These are phyloP conservation scores for Epichloe baconii DNA, from an alignment of 2,329 filamentous ascomycete species.

Conservation along the genomic window DNA sequence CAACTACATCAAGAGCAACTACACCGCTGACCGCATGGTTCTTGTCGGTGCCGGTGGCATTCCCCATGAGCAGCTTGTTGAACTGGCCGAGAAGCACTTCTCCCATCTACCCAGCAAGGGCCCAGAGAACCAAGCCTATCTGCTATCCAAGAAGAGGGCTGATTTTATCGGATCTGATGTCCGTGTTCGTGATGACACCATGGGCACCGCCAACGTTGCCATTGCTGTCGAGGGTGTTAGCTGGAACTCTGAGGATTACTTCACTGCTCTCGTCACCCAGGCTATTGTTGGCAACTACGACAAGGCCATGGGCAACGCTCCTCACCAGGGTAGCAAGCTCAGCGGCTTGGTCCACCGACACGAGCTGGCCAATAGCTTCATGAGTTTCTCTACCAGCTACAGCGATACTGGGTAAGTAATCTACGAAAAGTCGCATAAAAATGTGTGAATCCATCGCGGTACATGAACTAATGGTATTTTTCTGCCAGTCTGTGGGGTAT, in stretches of 20 bases:
- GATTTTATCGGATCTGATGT: slow-evolving; percentile 96
- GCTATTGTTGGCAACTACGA: slow-evolving; percentile 99
- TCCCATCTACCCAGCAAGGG: slow-evolving; percentile 61
- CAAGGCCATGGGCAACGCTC: slow-evolving; percentile 93
- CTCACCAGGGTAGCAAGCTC: slow-evolving; percentile 96
- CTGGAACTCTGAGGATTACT: slow-evolving; percentile 99
- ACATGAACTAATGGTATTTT: background rate
- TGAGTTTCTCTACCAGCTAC: slow-evolving; percentile 99
- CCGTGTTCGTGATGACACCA: slow-evolving; percentile 87
- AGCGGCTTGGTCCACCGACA: slow-evolving; percentile 89
- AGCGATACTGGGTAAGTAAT: slow-evolving; percentile 84
- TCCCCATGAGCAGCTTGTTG: slow-evolving; percentile 85
- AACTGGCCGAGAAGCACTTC: slow-evolving; percentile 95
- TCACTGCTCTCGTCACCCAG: slow-evolving; percentile 93
- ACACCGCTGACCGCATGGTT: slow-evolving; percentile 98
- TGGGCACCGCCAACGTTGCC: slow-evolving; percentile 93
- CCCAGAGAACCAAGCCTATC: slow-evolving; percentile 59
- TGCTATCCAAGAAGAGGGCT: slow-evolving; percentile 74
- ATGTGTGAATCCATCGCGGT: background rate
- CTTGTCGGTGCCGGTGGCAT: slow-evolving; percentile 91
- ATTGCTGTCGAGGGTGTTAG: slow-evolving; percentile 98
- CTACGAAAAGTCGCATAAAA: background rate
- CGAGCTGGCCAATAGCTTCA: slow-evolving; percentile 97
- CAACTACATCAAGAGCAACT: slow-evolving; percentile 99
- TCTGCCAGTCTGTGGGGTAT: slow-evolving; percentile 86